phyloP scores from a whole-genome alignment of 192 early-diverging fungal species.

The Coemansia sp. region DNA sequence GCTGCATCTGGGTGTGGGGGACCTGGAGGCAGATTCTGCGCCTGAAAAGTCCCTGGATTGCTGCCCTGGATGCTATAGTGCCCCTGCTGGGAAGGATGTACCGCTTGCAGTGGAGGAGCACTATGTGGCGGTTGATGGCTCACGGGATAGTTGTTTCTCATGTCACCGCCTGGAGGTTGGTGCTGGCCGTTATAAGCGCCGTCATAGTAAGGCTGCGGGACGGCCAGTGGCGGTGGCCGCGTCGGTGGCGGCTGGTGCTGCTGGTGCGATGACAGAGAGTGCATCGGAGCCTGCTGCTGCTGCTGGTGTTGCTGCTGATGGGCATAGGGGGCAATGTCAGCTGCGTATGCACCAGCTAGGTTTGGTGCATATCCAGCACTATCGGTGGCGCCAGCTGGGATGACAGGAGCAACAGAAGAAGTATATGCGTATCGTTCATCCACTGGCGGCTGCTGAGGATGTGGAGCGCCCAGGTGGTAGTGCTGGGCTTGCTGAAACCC shows the following conservation, averaged over 20 bases:
- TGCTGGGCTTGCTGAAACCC: slow-evolving; percentile 8
- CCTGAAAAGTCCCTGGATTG: neutral
- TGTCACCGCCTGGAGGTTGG: neutral
- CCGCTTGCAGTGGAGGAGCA: slow-evolving; percentile 4
- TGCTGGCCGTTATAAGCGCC: slow-evolving; percentile 2
- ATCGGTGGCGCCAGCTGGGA: neutral
- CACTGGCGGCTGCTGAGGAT: neutral
- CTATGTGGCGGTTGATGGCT: slow-evolving; percentile 4
- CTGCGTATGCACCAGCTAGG: slow-evolving; percentile 16
- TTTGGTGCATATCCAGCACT: slow-evolving; percentile 18
- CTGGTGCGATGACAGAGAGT: slow-evolving; percentile 3
- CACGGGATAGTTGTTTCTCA: slow-evolving; percentile 5
- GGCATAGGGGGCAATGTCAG: slow-evolving; percentile 10
- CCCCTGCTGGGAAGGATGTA: slow-evolving; percentile 10
- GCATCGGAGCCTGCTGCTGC: slow-evolving; percentile 6
- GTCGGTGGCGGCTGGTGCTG: slow-evolving; percentile 5
- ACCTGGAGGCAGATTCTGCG: neutral
- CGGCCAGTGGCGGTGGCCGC: slow-evolving; percentile 10
- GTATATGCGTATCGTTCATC: slow-evolving; percentile 15
- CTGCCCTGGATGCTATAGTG: slow-evolving; percentile 8
- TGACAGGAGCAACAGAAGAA: slow-evolving; percentile 3
- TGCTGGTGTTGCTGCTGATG: neutral
- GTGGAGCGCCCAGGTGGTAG: slow-evolving; percentile 7
- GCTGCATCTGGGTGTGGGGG: neutral
- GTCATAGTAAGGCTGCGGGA: slow-evolving; percentile 13